phyloP scores from a whole-genome alignment of 163 green algal species.

The Botryococcus braunii region DNA sequence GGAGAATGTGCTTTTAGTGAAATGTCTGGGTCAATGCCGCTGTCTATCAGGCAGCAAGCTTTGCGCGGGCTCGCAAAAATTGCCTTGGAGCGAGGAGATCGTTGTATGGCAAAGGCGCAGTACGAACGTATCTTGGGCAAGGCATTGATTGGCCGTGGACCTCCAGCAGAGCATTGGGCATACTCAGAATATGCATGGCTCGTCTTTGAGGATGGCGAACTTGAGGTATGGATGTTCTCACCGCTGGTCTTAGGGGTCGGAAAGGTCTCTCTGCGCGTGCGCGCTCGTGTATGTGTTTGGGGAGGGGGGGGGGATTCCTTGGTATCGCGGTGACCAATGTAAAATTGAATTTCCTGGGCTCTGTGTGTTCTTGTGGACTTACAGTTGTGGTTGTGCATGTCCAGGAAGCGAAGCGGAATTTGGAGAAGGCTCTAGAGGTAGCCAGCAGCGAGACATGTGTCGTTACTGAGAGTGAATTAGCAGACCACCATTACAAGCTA shows the following conservation, averaged over 20 bases:
- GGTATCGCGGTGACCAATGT: too few species aligned
- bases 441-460: slow-evolving; percentile 11
- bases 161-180: slow-evolving; percentile 54
- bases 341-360: too few species aligned
- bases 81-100: slow-evolving; percentile 29
- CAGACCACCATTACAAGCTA: slow-evolving; percentile 41
- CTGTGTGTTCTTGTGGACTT: too few species aligned
- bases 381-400: too few species aligned
- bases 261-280: too few species aligned
- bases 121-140: slow-evolving; percentile 64
- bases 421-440: slow-evolving; percentile 29
- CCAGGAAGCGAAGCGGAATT: slow-evolving; percentile 25
- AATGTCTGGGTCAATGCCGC: slow-evolving; percentile 35
- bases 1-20: slow-evolving; percentile 47
- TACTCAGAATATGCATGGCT: slow-evolving; percentile 63
- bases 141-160: slow-evolving; percentile 42
- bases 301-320: too few species aligned
- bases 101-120: slow-evolving; percentile 28
- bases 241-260: too few species aligned
- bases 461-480: slow-evolving; percentile 43
- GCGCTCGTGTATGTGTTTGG: too few species aligned
- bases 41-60: slow-evolving; percentile 54
- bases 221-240: slow-evolving; percentile 22
- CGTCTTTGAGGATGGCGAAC: slow-evolving; percentile 45
- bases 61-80: slow-evolving; percentile 49